A percentile compares a stretch with the other conserved stretches of the same genome.
These are phyloP conservation scores for Conoideocrella luteorostrata DNA, from an alignment of 2,329 filamentous ascomycete genomes.

Conservation along the genomic window DNA sequence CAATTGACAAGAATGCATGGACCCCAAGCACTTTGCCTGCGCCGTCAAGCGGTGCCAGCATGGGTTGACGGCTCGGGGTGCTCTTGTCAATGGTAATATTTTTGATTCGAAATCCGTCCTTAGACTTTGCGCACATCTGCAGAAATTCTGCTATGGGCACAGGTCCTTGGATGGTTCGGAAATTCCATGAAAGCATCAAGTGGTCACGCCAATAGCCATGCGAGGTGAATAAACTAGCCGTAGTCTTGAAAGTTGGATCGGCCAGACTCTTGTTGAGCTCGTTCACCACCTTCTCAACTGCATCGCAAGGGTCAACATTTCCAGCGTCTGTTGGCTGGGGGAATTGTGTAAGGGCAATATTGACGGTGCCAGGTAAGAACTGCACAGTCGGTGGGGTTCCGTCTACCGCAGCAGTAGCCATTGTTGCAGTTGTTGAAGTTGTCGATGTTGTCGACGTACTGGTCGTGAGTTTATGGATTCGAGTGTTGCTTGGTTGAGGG, in stretches of 20 bases:
- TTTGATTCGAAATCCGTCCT: constrained; percentile 33
- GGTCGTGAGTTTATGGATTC: too few relatives aligned
- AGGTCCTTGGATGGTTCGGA: constrained; percentile 42
- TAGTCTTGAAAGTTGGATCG: constrained; percentile 24
- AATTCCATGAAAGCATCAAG: constrained; percentile 49
- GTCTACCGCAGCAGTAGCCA: neutral
- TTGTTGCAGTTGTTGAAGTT: too few relatives aligned
- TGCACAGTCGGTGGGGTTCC: neutral
- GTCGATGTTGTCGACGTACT: too few relatives aligned
- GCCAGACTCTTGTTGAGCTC: constrained; percentile 35
- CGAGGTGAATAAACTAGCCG: constrained; percentile 34
- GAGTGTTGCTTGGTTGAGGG: too few relatives aligned
- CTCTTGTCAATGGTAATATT: constrained; percentile 40
- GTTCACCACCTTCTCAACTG: constrained; percentile 31
- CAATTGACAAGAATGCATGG: constrained; percentile 48
- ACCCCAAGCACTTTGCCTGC: constrained; percentile 45
- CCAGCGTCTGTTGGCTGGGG: constrained; percentile 23
- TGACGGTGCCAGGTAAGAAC: constrained; percentile 43
- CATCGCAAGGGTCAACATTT: constrained; percentile 27
- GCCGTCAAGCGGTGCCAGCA: constrained; percentile 40
- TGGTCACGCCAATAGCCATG: constrained; percentile 55
- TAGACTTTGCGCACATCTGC: constrained; percentile 19
- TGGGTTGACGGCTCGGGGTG: constrained; percentile 37
- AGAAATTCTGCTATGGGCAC: constrained; percentile 35
- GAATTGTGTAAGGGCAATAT: constrained; percentile 41